Conservation (phyloP, 2,329 filamentous ascomycete genomes). For the Chrysoporthe cubensis region DNA sequence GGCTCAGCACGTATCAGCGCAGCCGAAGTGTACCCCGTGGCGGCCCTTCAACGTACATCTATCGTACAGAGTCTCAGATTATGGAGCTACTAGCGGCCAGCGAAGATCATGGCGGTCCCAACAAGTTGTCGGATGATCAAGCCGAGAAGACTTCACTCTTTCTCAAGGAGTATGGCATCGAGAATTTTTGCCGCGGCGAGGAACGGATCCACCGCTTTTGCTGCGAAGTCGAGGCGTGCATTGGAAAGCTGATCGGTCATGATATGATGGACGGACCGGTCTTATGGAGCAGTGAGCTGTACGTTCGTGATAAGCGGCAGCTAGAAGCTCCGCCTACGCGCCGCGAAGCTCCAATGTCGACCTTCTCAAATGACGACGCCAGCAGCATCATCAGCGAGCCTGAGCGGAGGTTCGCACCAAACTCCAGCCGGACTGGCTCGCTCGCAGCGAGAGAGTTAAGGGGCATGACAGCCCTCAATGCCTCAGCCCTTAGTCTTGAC, state of each 20-base stretch:
- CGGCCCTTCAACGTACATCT: slow-evolving; percentile 65
- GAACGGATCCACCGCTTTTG: slow-evolving; percentile 94
- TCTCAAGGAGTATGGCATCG: slow-evolving; percentile 79
- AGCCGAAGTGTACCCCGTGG: slow-evolving; percentile 48
- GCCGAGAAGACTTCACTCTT: slow-evolving; percentile 82
- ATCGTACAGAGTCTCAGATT: slow-evolving; percentile 81
- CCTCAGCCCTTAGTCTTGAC: slow-evolving; percentile 72
- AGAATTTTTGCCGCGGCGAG: slow-evolving; percentile 93
- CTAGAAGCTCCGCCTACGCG: slow-evolving; percentile 51
- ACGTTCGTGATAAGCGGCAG: slow-evolving; percentile 72
- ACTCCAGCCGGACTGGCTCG: slow-evolving; percentile 51
- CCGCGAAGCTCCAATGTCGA: slow-evolving; percentile 52
- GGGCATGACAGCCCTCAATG: slow-evolving; percentile 62
- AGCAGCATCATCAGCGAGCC: slow-evolving; percentile 60
- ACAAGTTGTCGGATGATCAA: slow-evolving; percentile 96
- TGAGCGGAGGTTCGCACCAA: slow-evolving; percentile 51
- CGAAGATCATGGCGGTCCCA: slow-evolving; percentile 84
- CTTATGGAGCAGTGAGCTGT: slow-evolving; percentile 90
- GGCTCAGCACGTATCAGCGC: slow-evolving; percentile 55
- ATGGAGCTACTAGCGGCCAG: slow-evolving; percentile 84
- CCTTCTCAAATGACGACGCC: slow-evolving; percentile 54
- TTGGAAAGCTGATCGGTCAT: slow-evolving; percentile 83
- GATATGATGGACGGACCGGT: slow-evolving; percentile 84
- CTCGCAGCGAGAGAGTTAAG: slow-evolving; percentile 60
- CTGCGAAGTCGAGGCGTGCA: slow-evolving; percentile 84